A percentile compares a stretch with the other conserved stretches of the same genome.
These are phyloP conservation scores for Penicillium robsamsonii DNA, from an alignment of 495 filamentous ascomycete genomes.

Conservation along the genomic window DNA sequence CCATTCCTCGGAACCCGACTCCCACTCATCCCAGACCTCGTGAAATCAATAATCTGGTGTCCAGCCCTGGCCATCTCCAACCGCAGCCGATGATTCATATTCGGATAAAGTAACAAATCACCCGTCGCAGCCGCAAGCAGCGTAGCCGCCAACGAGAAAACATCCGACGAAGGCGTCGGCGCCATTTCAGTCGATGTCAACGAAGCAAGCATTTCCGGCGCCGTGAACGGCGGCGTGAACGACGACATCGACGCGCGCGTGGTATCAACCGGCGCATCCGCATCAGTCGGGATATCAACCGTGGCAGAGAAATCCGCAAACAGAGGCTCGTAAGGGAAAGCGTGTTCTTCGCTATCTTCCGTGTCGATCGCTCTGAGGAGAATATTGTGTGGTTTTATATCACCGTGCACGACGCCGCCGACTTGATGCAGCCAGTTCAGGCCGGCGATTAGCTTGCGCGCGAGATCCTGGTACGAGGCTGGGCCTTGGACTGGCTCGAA, in stretches of 20 bases:
- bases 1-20: slow-evolving; percentile 42
- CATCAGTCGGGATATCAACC: slow-evolving; percentile 27
- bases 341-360: slow-evolving; percentile 8
- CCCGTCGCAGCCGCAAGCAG: slow-evolving; percentile 56
- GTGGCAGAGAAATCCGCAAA: slow-evolving; percentile 64
- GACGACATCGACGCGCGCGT: slow-evolving; percentile 41
- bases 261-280: slow-evolving; percentile 13
- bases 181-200: slow-evolving; percentile 25
- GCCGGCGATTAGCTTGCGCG: slow-evolving; percentile 47
- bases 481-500: slow-evolving; percentile 50
- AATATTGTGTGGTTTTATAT: slow-evolving; percentile 47
- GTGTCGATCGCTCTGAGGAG: slow-evolving; percentile 30
- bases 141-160: slow-evolving; percentile 56
- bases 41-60: slow-evolving; percentile 46
- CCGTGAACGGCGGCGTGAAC: slow-evolving; percentile 57
- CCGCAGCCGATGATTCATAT: slow-evolving; percentile 42
- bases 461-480: slow-evolving; percentile 43
- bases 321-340: slow-evolving; percentile 43
- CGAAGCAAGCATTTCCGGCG: slow-evolving; percentile 50
- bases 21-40: slow-evolving; percentile 39
- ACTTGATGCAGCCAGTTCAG: slow-evolving; percentile 51
- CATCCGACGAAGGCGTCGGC: slow-evolving; percentile 26
- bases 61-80: slow-evolving; percentile 50
- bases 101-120: slow-evolving; percentile 49
- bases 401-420: slow-evolving; percentile 45